Evolutionary conservation across 2,329 filamentous ascomycete genomes (phyloP).

Genomic region (Aureobasidium sp.): DNA sequence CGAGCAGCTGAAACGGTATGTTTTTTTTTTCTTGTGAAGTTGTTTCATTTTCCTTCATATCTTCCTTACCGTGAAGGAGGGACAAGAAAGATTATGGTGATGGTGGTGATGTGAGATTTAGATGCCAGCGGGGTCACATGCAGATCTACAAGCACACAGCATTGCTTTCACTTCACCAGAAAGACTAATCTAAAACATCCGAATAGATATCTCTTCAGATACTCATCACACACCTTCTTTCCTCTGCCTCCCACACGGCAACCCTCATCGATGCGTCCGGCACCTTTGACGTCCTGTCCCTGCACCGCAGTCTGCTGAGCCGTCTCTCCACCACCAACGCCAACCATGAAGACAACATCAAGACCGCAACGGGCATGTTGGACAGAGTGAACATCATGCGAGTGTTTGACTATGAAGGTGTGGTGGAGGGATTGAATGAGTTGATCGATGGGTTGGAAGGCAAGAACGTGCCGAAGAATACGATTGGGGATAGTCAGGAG

Average conservation of each 20-base stretch:
- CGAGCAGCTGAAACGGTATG: constrained; percentile 16
- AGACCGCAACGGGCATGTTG: constrained; percentile 25
- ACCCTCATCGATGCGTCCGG: constrained; percentile 40
- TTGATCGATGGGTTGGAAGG: constrained; percentile 29
- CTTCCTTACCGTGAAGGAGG: too few species aligned
- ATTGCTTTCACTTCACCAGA: too few species aligned
- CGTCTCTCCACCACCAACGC: not conserved
- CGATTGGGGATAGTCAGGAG: constrained; percentile 27
- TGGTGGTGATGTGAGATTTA: too few species aligned
- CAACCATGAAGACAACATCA: not conserved
- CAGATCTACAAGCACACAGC: too few species aligned
- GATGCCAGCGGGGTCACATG: not conserved
- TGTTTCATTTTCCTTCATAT: too few species aligned
- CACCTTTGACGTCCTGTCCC: constrained; percentile 34
- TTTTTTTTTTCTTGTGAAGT: not conserved
- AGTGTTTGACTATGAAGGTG: constrained; percentile 41
- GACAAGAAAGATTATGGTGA: too few species aligned
- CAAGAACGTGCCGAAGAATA: constrained; percentile 11
- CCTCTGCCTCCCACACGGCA: constrained; percentile 21
- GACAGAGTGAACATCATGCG: constrained; percentile 41
- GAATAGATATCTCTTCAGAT: constrained; percentile 28
- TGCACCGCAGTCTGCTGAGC: constrained; percentile 24
- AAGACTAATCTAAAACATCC: too few species aligned
- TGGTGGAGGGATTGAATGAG: constrained; percentile 39
- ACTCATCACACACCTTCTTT: constrained; percentile 32